Evolutionary conservation across 495 filamentous ascomycete species (phyloP), one percentile per base, ranked within the genome.

Genomic region (Astrothelium subdiscretum): DNA sequence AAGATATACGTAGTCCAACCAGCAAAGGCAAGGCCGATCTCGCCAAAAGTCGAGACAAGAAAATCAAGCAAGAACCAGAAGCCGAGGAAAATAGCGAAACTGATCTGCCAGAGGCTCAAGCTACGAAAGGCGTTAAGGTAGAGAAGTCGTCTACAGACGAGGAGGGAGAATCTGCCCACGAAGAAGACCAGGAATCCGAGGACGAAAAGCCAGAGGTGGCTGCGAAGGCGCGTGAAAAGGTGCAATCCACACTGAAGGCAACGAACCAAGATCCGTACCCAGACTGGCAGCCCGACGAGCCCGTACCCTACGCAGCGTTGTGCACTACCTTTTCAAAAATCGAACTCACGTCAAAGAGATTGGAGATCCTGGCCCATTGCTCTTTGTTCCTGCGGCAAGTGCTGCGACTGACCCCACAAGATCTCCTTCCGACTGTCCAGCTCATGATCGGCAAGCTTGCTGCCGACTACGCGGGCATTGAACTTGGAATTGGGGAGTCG

Each of bases 361-460:
- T 98, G 12, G 78, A 87, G 48, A 98, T 97, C 59, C 78, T 87
- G 58, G 87, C 91, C 4, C 85, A 96, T 70, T 97, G 92, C 70
- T 88, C 92, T 1, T 78, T 90, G 1, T 96, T 98, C 69, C 82
- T 97, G 31, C 87, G 89, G 11, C 94, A 98, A 74, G 94, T 98
- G 26, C 76, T 97, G 62, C 84, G 94, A 38, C 78, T 98, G 18
- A 96, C 94, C 0, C 95, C 95, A 0, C 80, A 85, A 29, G 94
- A 97, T 69, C 80, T 98, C 5, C 78, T 97, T 1, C 82, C 91
- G 2, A 94, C 89, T 1, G 86, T 97, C 8, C 81, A 92, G 59
- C 84, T 98, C 22, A 97, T 97, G 92, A 91, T 94, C 75, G 96
- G 96, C 74, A 97, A 97, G 69, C 83, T 98, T 35, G 94, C 94